Evolutionary conservation across 257 asterid genomes (phyloP).

Genomic region (Gentiana dahurica): DNA sequence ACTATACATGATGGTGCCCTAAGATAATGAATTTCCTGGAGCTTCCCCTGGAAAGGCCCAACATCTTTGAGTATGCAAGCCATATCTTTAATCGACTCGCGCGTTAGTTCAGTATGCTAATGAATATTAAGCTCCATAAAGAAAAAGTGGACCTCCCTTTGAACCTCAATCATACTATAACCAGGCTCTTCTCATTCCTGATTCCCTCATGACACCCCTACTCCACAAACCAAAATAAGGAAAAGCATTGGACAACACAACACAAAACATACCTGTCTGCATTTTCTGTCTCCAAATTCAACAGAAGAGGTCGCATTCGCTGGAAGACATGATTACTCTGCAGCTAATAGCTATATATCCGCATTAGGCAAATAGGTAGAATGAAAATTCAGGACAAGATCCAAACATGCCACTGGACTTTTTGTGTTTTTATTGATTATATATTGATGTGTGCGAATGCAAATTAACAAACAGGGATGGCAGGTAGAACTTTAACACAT

Average conservation of each 20-base stretch:
- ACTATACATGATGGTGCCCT: too few species aligned
- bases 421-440: too few species aligned
- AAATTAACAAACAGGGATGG: too few species aligned
- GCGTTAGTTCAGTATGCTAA: constrained; percentile 40
- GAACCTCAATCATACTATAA: constrained; percentile 88
- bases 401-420: too few species aligned
- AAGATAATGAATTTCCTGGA: not conserved
- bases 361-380: too few species aligned
- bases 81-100: constrained; percentile 39
- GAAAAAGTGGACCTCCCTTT: constrained; percentile 64
- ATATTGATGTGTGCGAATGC: too few species aligned
- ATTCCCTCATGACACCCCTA: constrained; percentile 75
- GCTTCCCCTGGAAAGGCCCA: constrained; percentile 6
- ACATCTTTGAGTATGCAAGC: constrained; percentile 41
- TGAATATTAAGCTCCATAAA: constrained; percentile 83
- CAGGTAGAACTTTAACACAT: too few species aligned
- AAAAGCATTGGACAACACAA: constrained; percentile 79
- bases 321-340: too few species aligned
- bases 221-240: constrained; percentile 83
- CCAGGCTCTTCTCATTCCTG: constrained; percentile 79
- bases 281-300: constrained; percentile 66
- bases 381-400: too few species aligned
- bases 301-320: constrained; percentile 1
- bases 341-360: too few species aligned
- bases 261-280: constrained; percentile 60